Evolutionary conservation across 2,329 filamentous ascomycete species (phyloP).

Genomic region (Trichoderma sp.): DNA sequence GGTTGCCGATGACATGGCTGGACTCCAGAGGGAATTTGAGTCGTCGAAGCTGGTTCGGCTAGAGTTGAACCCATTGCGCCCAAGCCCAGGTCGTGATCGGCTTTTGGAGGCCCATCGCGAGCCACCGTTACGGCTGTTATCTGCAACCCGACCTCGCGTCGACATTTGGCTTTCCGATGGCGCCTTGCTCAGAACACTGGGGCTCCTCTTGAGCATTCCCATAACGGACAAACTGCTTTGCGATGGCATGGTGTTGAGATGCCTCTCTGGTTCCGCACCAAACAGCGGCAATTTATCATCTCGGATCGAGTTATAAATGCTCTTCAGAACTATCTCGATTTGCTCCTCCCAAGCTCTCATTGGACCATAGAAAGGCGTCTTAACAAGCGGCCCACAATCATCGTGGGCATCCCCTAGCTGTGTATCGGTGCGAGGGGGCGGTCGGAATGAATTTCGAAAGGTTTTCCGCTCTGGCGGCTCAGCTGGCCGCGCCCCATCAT

Average conservation of each 20-base stretch:
- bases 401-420: constrained; percentile 43
- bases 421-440: constrained; percentile 46
- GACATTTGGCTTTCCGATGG: constrained; percentile 77
- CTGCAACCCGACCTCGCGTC: constrained; percentile 65
- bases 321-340: constrained; percentile 85
- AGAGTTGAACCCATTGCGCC: constrained; percentile 77
- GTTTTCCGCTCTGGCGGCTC: constrained; percentile 40
- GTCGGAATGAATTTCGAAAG: constrained; percentile 50
- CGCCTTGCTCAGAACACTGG: constrained; percentile 88
- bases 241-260: constrained; percentile 37
- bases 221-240: constrained; percentile 70
- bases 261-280: constrained; percentile 57
- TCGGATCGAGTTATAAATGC: constrained; percentile 86
- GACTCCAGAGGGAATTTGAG: constrained; percentile 84
- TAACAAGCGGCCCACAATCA: constrained; percentile 73
- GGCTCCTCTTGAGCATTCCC: constrained; percentile 75
- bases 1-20: constrained; percentile 77
- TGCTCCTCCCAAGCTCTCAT: constrained; percentile 82
- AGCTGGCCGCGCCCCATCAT: constrained; percentile 31
- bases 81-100: constrained; percentile 71
- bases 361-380: constrained; percentile 68
- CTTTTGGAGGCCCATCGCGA: constrained; percentile 83
- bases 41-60: constrained; percentile 95
- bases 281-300: constrained; percentile 83
- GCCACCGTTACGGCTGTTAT: constrained; percentile 50